phyloP scores from a whole-genome alignment of 179 eudicot genomes.

The Beta lomatogona region DNA sequence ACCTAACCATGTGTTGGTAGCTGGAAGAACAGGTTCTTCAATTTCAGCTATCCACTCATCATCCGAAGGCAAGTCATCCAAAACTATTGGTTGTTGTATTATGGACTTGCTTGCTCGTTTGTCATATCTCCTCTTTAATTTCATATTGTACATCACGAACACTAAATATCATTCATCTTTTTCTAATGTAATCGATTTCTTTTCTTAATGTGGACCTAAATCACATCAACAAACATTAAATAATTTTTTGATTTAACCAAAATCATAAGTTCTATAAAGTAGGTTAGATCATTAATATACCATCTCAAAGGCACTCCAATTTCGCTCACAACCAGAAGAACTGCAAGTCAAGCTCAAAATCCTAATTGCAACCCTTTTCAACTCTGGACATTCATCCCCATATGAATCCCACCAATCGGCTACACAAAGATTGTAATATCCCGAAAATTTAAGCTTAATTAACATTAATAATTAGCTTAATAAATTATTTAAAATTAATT shows the following conservation, averaged over 20 bases:
- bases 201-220: constrained; percentile 22
- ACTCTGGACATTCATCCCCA: constrained; percentile 16
- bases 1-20: not conserved
- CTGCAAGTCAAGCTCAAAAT: constrained; percentile 29
- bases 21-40: constrained; percentile 13
- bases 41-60: constrained; percentile 24
- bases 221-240: not conserved
- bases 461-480: no score
- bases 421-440: not conserved
- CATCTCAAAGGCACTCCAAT: constrained; percentile 29
- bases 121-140: not conserved
- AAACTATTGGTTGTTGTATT: not conserved
- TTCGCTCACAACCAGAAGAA: constrained; percentile 23
- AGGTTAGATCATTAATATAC: not conserved
- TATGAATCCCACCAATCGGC: constrained; percentile 29
- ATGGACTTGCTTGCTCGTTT: not conserved
- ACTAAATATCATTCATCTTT: constrained; percentile 17
- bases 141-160: constrained; percentile 17
- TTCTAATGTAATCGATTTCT: constrained; percentile 13
- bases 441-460: no score
- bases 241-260: not conserved
- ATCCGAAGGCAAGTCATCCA: constrained; percentile 19
- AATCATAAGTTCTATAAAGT: not conserved
- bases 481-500: no score
- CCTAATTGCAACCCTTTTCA: constrained; percentile 19